Percentiles rank a stretch among this genome's conserved stretches.
These are phyloP conservation scores for Cucurbita moschata DNA, from an alignment of 306 rosid genomes.

Conservation along the genomic window DNA sequence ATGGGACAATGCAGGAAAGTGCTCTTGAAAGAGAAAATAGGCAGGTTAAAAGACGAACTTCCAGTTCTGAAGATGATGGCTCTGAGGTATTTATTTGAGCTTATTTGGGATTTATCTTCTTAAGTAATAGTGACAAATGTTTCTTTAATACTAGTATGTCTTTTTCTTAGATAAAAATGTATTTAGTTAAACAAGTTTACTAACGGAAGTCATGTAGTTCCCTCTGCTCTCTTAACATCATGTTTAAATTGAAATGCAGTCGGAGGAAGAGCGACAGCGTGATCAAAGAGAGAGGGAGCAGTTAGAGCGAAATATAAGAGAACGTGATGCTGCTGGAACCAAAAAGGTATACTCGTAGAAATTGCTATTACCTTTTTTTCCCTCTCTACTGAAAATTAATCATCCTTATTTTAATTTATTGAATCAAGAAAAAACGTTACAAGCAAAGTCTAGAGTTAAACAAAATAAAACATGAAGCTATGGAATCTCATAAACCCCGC, in stretches of 20 bases:
- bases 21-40: slow-evolving; percentile 32
- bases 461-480: background rate
- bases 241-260: slow-evolving; percentile 30
- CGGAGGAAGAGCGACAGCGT: slow-evolving; percentile 76
- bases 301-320: slow-evolving; percentile 64
- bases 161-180: background rate
- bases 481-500: background rate
- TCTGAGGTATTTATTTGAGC: slow-evolving; percentile 45
- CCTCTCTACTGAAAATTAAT: background rate
- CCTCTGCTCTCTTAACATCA: background rate
- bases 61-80: slow-evolving; percentile 38
- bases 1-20: slow-evolving; percentile 39
- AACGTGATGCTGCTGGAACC: slow-evolving; percentile 64
- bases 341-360: slow-evolving; percentile 41
- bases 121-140: background rate
- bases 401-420: background rate
- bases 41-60: slow-evolving; percentile 47
- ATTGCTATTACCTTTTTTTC: background rate
- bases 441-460: background rate
- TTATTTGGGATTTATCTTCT: background rate
- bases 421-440: background rate
- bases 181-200: slow-evolving; percentile 4
- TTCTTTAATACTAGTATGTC: background rate
- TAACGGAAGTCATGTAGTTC: background rate
- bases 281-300: slow-evolving; percentile 91